Conservation (phyloP, 352 stramenopile species). For the Phytophthora macrochlamydospora region DNA sequence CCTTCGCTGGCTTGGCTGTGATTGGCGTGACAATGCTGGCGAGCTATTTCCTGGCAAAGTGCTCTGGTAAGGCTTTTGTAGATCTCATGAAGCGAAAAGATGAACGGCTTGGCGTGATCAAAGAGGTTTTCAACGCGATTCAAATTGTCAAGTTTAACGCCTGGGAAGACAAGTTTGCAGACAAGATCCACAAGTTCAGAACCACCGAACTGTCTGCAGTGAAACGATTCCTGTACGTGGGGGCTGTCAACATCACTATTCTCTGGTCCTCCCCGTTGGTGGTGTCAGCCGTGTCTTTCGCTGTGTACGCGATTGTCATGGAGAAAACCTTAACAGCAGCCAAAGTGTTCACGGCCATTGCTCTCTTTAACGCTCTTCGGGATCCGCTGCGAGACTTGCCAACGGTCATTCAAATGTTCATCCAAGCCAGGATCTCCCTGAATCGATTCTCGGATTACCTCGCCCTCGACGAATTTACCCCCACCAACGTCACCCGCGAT, state of each 20-base stretch:
- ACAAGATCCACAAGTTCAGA: constrained; percentile 71
- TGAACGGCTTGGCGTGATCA: constrained; percentile 87
- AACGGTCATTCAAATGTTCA: constrained; percentile 34
- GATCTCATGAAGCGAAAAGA: constrained; percentile 89
- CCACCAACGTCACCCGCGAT: constrained; percentile 22
- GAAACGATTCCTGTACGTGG: constrained; percentile 55
- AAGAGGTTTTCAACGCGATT: constrained; percentile 92
- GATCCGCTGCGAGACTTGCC: constrained; percentile 45
- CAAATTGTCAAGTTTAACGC: constrained; percentile 97
- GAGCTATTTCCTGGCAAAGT: constrained; percentile 63
- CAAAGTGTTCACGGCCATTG: constrained; percentile 59
- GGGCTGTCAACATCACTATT: constrained; percentile 54
- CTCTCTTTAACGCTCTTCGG: constrained; percentile 55
- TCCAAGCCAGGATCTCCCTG: constrained; percentile 50
- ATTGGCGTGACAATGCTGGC: constrained; percentile 35
- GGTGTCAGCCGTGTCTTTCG: constrained; percentile 58
- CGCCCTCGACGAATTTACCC: constrained; percentile 25
- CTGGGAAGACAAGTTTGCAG: constrained; percentile 87
- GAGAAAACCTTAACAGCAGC: constrained; percentile 43
- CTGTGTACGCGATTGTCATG: constrained; percentile 46
- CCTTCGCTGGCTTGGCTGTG: constrained; percentile 43
- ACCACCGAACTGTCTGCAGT: constrained; percentile 86
- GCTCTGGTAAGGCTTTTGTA: constrained; percentile 61
- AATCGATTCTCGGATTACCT: constrained; percentile 47
- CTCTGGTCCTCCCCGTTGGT: constrained; percentile 51